Conservation (phyloP, 345 rosid genomes). For the Gossypium stocksii region DNA sequence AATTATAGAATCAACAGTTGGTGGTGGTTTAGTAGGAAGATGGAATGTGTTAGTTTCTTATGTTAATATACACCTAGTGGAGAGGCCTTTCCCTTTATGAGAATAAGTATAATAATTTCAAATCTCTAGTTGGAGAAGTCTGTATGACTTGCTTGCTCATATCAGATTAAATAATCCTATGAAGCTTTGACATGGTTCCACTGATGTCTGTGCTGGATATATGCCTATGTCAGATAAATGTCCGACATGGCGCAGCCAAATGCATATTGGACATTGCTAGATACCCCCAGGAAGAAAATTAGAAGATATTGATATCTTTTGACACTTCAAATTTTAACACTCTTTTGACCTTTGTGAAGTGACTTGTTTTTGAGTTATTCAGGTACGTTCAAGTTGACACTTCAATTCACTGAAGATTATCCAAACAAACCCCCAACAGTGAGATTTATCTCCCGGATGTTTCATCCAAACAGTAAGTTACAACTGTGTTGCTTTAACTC, state of each 20-base stretch:
- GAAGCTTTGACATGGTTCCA: too few relatives aligned
- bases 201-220: too few relatives aligned
- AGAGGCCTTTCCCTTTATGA: background rate
- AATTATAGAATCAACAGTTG: background rate
- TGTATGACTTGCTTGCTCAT: background rate
- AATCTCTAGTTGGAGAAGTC: background rate
- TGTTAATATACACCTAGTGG: background rate
- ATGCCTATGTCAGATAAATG: too few relatives aligned
- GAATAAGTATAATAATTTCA: background rate
- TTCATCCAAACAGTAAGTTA: slow-evolving; percentile 75
- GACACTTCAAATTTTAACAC: background rate
- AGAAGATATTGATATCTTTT: too few relatives aligned
- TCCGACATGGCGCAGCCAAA: too few relatives aligned
- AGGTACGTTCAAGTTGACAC: slow-evolving; percentile 73
- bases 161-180: too few relatives aligned
- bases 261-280: too few relatives aligned
- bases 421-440: slow-evolving; percentile 79
- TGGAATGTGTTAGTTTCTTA: background rate
- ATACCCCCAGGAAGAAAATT: too few relatives aligned
- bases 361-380: slow-evolving; percentile 10
- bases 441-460: slow-evolving; percentile 77
- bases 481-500: background rate
- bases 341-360: background rate
- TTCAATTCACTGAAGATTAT: slow-evolving; percentile 71
- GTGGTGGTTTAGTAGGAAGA: background rate